Conservation (phyloP, 78 protist genomes). For the Protostelium mycophagum region DNA sequence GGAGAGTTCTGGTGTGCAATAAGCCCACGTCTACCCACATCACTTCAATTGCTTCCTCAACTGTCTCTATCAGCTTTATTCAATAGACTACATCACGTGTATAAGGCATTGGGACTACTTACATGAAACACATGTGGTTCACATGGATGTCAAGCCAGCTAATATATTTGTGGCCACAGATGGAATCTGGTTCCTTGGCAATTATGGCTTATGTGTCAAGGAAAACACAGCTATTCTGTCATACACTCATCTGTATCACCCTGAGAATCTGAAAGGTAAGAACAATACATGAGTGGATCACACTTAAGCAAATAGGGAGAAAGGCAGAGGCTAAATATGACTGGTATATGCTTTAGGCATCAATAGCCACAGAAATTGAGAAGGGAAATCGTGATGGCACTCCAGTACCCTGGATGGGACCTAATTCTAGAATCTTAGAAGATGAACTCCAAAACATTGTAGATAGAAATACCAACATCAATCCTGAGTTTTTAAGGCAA, state of each 20-base stretch:
- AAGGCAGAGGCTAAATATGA: constrained; percentile 1
- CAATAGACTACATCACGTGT: not conserved
- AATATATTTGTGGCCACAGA: constrained; percentile 1
- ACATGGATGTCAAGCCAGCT: constrained; percentile 1
- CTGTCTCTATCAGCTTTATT: not conserved
- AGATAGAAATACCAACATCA: not conserved
- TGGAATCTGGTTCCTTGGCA: constrained; percentile 1
- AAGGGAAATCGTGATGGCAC: not conserved
- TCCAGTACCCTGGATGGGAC: constrained; percentile 2
- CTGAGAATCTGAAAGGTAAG: constrained; percentile 1
- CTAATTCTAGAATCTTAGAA: not conserved
- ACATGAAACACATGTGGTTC: not conserved
- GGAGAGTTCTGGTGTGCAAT: constrained; percentile 1
- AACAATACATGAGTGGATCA: constrained; percentile 1
- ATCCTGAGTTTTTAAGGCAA: not conserved
- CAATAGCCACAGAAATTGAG: constrained; percentile 1
- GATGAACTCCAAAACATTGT: constrained; percentile 1
- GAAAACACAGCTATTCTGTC: not conserved
- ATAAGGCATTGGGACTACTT: constrained; percentile 1
- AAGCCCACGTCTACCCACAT: not conserved
- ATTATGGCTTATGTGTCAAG: not conserved
- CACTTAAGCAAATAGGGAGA: not conserved
- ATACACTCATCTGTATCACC: constrained; percentile 1
- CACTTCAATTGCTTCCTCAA: not conserved
- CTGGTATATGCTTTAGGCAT: not conserved